These are phyloP conservation scores for Trametes coccinea DNA, from an alignment of 768 basidiomycete genomes.

Conservation along the genomic window DNA sequence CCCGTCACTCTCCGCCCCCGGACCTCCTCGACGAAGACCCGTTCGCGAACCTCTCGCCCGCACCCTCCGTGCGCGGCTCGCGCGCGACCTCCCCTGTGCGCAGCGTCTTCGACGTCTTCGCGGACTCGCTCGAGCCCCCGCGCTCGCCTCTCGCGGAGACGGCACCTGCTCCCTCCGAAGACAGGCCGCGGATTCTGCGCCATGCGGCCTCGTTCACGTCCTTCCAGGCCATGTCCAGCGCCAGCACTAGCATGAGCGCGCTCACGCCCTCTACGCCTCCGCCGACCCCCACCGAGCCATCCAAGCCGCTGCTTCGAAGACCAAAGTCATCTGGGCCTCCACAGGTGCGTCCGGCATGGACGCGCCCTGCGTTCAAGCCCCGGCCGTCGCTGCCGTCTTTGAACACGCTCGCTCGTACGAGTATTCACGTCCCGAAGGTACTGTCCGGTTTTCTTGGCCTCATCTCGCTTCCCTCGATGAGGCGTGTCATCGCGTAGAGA, in stretches of 20 bases:
- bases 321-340: constrained; percentile 37
- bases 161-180: neutral
- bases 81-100: constrained; percentile 22
- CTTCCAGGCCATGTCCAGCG: constrained; percentile 1
- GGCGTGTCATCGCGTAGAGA: constrained; percentile 5
- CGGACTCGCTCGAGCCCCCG: constrained; percentile 12
- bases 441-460: constrained; percentile 32
- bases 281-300: constrained; percentile 20
- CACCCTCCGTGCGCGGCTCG: constrained; percentile 22
- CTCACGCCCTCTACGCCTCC: constrained; percentile 18
- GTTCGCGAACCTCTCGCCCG: constrained; percentile 59
- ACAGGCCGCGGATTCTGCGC: constrained; percentile 6
- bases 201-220: constrained; percentile 15
- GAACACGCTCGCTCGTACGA: constrained; percentile 38
- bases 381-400: constrained; percentile 47
- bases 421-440: constrained; percentile 41
- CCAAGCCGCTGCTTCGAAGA: constrained; percentile 21
- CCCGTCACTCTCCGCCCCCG: constrained; percentile 33
- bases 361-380: constrained; percentile 41
- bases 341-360: constrained; percentile 42
- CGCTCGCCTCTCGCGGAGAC: constrained; percentile 26
- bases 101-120: constrained; percentile 17
- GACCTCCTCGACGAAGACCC: constrained; percentile 70
- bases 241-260: neutral
- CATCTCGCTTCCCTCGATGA: neutral